Conservation (phyloP, 2,329 filamentous ascomycete species). For the Exophiala xenobiotica region DNA sequence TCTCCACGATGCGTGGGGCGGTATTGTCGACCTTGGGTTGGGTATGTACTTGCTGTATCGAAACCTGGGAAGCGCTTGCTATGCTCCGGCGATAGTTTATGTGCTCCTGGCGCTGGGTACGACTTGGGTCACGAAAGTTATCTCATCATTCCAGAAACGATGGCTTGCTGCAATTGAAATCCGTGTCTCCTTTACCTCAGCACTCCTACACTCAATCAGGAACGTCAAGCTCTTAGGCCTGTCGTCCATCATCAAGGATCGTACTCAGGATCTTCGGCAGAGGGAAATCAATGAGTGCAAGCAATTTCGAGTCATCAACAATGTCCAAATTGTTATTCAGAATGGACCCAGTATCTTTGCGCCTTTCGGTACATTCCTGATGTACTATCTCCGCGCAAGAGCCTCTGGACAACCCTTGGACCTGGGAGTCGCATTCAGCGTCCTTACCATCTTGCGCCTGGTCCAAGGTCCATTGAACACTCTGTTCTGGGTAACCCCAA, state of each 20-base stretch:
- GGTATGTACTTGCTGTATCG: constrained; percentile 45
- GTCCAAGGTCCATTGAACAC: constrained; percentile 12
- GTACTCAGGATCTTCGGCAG: constrained; percentile 41
- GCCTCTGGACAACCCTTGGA: constrained; percentile 12
- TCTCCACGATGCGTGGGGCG: constrained; percentile 49
- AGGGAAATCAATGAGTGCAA: constrained; percentile 45
- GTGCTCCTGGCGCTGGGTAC: constrained; percentile 16
- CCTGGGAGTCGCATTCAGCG: constrained; percentile 18
- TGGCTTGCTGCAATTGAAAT: constrained; percentile 54
- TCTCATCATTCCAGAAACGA: constrained; percentile 39
- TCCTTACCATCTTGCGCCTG: constrained; percentile 23
- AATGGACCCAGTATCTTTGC: constrained; percentile 20
- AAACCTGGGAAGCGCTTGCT: constrained; percentile 46
- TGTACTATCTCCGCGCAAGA: constrained; percentile 18
- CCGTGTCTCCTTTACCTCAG: constrained; percentile 50
- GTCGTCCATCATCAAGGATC: constrained; percentile 40
- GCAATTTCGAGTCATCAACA: constrained; percentile 37
- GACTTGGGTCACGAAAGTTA: constrained; percentile 30
- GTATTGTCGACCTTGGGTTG: constrained; percentile 45
- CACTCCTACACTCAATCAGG: constrained; percentile 52
- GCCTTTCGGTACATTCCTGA: constrained; percentile 23
- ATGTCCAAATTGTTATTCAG: constrained; percentile 16
- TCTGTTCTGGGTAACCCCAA: constrained; percentile 10
- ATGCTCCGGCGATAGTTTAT: constrained; percentile 45
- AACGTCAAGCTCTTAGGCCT: constrained; percentile 53